These are phyloP conservation scores for Chenopodium album DNA, from an alignment of 148 eudicot species.

Conservation along the genomic window DNA sequence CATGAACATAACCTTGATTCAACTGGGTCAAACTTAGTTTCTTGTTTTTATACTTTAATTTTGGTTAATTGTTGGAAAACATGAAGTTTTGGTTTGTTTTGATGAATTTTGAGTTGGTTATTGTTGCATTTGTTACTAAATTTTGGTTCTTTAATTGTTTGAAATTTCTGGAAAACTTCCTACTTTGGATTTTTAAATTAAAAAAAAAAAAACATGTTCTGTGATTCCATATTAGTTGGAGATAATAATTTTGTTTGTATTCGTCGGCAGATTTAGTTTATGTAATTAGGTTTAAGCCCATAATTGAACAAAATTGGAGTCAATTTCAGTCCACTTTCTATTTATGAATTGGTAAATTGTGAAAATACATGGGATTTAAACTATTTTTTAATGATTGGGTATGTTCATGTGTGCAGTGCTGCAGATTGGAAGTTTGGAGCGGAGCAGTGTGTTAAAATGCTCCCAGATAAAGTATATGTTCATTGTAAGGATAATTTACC, in stretches of 20 bases:
- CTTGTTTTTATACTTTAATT: no score
- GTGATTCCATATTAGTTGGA: constrained; percentile 3
- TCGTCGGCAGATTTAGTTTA: background rate
- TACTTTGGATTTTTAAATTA: background rate
- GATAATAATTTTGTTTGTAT: background rate
- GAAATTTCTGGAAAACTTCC: background rate
- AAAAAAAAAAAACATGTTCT: background rate
- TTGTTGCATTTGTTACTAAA: background rate
- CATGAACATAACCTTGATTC: background rate
- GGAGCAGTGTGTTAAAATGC: constrained; percentile 73
- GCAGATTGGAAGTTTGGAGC: constrained; percentile 90
- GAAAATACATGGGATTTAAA: background rate
- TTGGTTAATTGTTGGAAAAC: background rate
- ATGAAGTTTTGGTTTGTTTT: background rate
- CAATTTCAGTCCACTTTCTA: background rate
- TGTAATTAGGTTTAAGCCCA: background rate
- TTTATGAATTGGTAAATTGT: background rate
- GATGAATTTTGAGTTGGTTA: constrained; percentile 13
- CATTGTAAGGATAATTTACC: constrained; percentile 63
- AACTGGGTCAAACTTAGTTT: constrained; percentile 9
- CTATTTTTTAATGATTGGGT: constrained; percentile 4
- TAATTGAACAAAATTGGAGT: background rate
- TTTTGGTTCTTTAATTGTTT: constrained; percentile 6
- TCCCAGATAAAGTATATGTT: constrained; percentile 87
- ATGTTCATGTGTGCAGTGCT: constrained; percentile 49